phyloP scores from a whole-genome alignment of 2,329 filamentous ascomycete species.

The Cladosporium sp. region DNA sequence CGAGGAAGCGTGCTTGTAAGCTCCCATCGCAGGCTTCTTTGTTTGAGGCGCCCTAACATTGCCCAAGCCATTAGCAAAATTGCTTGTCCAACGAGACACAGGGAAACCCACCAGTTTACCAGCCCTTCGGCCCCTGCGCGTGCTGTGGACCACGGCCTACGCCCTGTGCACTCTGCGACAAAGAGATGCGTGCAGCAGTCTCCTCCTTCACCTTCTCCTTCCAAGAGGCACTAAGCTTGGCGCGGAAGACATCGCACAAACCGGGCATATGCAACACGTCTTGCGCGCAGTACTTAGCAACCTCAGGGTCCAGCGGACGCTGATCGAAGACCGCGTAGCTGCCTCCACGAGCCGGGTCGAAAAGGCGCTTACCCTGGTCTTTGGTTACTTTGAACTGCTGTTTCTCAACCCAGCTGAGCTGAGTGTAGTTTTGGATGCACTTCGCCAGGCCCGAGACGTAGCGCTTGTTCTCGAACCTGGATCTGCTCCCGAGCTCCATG shows the following conservation, averaged over 20 bases:
- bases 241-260: slow-evolving; percentile 28
- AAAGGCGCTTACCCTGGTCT: slow-evolving; percentile 42
- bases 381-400: slow-evolving; percentile 41
- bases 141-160: no score
- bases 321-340: slow-evolving; percentile 51
- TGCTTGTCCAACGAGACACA: no score
- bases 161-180: slow-evolving; percentile 33
- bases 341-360: slow-evolving; percentile 48
- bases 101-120: no score
- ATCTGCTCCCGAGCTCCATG: slow-evolving; percentile 51
- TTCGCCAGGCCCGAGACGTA: slow-evolving; percentile 41
- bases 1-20: no score
- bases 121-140: no score
- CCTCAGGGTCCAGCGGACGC: slow-evolving; percentile 46
- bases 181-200: slow-evolving; percentile 33
- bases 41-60: no score
- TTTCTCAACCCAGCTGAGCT: slow-evolving; percentile 21
- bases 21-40: no score
- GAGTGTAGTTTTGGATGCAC: slow-evolving; percentile 41
- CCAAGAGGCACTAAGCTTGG: slow-evolving; percentile 30
- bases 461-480: slow-evolving; percentile 30
- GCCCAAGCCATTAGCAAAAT: no score
- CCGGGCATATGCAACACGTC: slow-evolving; percentile 49
- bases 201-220: slow-evolving; percentile 32
- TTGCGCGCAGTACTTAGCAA: slow-evolving; percentile 50